Evolutionary conservation across 2,329 filamentous ascomycete species (phyloP).

Genomic region (Sordariomycetes sp.): DNA sequence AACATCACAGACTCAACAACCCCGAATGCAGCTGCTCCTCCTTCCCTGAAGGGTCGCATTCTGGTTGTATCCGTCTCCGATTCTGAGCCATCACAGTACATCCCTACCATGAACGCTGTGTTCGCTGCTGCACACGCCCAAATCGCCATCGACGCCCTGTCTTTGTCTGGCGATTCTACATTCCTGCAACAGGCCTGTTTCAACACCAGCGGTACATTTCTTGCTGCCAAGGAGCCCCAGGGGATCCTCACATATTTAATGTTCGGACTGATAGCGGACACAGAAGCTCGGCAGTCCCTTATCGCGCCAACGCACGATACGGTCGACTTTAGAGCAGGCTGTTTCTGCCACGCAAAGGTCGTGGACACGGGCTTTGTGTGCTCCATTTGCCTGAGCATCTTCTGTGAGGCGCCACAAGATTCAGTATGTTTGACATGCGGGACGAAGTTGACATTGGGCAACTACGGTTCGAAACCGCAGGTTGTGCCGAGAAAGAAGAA

Average conservation of each 20-base stretch:
- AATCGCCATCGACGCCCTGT: conserved; percentile 87
- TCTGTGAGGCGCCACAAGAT: conserved; percentile 57
- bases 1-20: conserved; percentile 26
- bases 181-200: conserved; percentile 84
- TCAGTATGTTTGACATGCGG: conserved; percentile 77
- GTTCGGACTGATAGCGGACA: conserved; percentile 76
- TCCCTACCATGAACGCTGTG: conserved; percentile 96
- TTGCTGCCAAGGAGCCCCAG: conserved; percentile 44
- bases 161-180: conserved; percentile 76
- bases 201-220: conserved; percentile 50
- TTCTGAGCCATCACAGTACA: conserved; percentile 81
- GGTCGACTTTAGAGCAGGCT: conserved; percentile 96
- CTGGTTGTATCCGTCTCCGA: conserved; percentile 85
- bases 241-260: conserved; percentile 88
- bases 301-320: conserved; percentile 73
- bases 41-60: conserved; percentile 51
- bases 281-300: conserved; percentile 48
- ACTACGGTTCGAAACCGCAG: conserved; percentile 68
- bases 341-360: conserved; percentile 89
- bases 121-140: conserved; percentile 85
- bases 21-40: conserved; percentile 17
- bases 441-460: conserved; percentile 65
- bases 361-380: conserved; percentile 93
- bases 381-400: conserved; percentile 92
- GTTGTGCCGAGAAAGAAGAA: conserved; percentile 64